Evolutionary conservation across 495 filamentous ascomycete species (phyloP).

Genomic region (Penicillium angulare): DNA sequence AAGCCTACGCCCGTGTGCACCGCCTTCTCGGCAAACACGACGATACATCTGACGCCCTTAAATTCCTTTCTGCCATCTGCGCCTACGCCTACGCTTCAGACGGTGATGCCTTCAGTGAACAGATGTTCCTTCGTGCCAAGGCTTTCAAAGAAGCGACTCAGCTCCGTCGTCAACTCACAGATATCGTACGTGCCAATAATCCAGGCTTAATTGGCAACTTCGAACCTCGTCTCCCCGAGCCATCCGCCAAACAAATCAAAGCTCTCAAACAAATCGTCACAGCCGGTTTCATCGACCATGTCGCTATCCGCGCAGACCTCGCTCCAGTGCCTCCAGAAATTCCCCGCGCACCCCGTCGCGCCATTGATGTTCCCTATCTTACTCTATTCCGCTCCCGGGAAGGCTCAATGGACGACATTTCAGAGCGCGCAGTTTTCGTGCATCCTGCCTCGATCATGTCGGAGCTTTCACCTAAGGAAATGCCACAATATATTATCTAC

Average conservation of each 20-base stretch:
- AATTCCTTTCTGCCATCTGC: conserved; percentile 80
- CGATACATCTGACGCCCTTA: conserved; percentile 81
- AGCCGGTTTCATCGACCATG: conserved; percentile 90
- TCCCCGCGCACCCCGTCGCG: conserved; percentile 68
- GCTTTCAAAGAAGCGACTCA: conserved; percentile 81
- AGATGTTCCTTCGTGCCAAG: conserved; percentile 83
- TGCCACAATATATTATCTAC: conserved; percentile 86
- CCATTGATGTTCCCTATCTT: conserved; percentile 87
- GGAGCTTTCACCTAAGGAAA: conserved; percentile 63
- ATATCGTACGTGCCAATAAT: conserved; percentile 74
- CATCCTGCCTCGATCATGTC: conserved; percentile 82
- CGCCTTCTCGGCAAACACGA: conserved; percentile 78
- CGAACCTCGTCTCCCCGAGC: conserved; percentile 63
- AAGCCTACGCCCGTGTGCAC: conserved; percentile 73
- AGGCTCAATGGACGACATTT: conserved; percentile 45
- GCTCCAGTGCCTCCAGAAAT: conserved; percentile 70
- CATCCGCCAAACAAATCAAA: conserved; percentile 68
- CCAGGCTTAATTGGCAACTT: conserved; percentile 61
- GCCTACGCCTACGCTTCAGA: conserved; percentile 76
- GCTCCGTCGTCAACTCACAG: conserved; percentile 76
- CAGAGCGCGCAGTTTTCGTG: conserved; percentile 69
- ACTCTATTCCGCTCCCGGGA: conserved; percentile 74
- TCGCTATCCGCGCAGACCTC: conserved; percentile 90
- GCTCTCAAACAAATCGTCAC: conserved; percentile 88
- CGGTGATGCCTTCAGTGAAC: conserved; percentile 67